A percentile compares a stretch with the other conserved stretches of the same genome.
phyloP scores from a whole-genome alignment of 495 filamentous ascomycete genomes.

The Schizothecium vesticola region DNA sequence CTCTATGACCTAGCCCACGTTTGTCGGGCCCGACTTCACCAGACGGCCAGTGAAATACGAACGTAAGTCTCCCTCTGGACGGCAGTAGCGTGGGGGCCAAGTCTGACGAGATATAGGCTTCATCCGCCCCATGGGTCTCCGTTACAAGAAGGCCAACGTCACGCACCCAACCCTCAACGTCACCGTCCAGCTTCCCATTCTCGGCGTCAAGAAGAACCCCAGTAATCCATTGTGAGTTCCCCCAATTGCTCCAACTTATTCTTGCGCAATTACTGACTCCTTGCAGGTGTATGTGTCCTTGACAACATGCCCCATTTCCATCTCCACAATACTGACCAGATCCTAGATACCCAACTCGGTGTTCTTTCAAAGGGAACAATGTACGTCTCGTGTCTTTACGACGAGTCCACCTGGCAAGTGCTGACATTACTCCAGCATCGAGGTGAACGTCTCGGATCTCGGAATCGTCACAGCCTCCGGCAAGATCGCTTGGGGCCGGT shows the following conservation, averaged over 20 bases:
- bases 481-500: conserved; percentile 82
- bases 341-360: conserved; percentile 68
- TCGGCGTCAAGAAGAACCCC: conserved; percentile 97
- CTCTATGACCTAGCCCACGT: conserved; percentile 31
- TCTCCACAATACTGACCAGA: neutral
- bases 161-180: conserved; percentile 53
- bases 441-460: conserved; percentile 92
- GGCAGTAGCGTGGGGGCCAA: neutral
- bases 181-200: conserved; percentile 80
- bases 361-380: conserved; percentile 93
- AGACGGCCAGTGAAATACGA: conserved; percentile 90
- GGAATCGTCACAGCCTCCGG: conserved; percentile 88
- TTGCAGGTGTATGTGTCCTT: neutral
- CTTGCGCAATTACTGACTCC: neutral
- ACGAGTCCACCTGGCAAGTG: neutral
- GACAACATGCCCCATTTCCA: neutral
- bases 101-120: conserved; percentile 20
- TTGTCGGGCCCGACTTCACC: conserved; percentile 86
- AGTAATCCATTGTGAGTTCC: conserved; percentile 73
- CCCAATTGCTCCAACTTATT: neutral
- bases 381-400: conserved; percentile 9
- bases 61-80: conserved; percentile 18
- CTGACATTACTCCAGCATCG: conserved; percentile 42
- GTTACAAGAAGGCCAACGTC: conserved; percentile 94
- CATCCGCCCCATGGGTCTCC: conserved; percentile 65